Conservation (phyloP, 2,329 filamentous ascomycete genomes). For the Fusarium tricinctum region DNA sequence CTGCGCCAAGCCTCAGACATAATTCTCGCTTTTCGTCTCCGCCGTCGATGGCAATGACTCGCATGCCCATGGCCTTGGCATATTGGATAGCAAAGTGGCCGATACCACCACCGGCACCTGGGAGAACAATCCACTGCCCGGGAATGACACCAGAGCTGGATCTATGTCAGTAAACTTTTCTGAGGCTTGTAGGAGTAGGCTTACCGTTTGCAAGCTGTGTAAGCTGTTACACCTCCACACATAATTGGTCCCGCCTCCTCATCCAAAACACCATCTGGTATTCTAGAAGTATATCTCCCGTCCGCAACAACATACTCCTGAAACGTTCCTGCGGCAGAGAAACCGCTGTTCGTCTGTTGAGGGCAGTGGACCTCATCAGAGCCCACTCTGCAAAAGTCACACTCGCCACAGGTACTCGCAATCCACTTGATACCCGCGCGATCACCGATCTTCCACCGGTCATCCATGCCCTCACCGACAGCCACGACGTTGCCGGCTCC, state of each 20-base stretch:
- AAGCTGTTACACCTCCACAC: constrained; percentile 85
- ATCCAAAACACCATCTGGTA: constrained; percentile 79
- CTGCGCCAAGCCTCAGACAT: constrained; percentile 76
- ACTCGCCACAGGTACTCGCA: constrained; percentile 84
- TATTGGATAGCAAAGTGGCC: constrained; percentile 84
- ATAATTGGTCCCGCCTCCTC: constrained; percentile 83
- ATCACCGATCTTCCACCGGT: constrained; percentile 80
- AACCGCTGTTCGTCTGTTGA: constrained; percentile 81
- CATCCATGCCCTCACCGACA: constrained; percentile 78
- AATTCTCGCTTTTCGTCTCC: constrained; percentile 82
- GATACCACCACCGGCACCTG: constrained; percentile 86
- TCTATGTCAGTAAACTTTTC: not conserved
- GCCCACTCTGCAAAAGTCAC: constrained; percentile 80
- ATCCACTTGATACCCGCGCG: constrained; percentile 90
- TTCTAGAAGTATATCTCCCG: constrained; percentile 81
- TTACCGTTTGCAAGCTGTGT: constrained; percentile 83
- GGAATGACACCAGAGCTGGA: constrained; percentile 71
- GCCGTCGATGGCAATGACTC: constrained; percentile 82
- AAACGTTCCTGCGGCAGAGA: constrained; percentile 90
- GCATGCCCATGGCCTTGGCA: constrained; percentile 87
- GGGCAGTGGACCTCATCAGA: constrained; percentile 84
- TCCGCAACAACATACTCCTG: constrained; percentile 90
- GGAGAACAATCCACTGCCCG: constrained; percentile 82
- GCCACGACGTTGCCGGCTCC: constrained; percentile 87
- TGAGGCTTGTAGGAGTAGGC: rapidly evolving